Evolutionary conservation across 768 basidiomycete species (phyloP).

Genomic region (Bullera alba): DNA sequence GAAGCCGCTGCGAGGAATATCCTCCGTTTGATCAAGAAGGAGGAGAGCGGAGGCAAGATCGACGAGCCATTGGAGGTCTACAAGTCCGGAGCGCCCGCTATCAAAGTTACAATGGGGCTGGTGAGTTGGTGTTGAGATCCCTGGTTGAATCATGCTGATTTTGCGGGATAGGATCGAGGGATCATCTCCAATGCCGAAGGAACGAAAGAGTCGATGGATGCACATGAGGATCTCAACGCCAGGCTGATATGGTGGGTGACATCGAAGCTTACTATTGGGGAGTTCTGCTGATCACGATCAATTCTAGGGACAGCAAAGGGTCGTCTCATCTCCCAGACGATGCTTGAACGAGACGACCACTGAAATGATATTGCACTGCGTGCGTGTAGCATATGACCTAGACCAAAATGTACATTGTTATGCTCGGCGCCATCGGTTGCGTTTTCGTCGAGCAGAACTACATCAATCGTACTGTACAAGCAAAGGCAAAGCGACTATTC

Average conservation of each 20-base stretch:
- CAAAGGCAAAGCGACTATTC: no score
- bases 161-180: constrained; percentile 11
- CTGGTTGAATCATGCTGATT: not conserved
- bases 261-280: not conserved
- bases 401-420: no score
- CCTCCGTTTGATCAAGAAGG: constrained; percentile 17
- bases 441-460: no score
- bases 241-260: constrained; percentile 32
- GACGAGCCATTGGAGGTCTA: constrained; percentile 33
- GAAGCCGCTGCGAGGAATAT: constrained; percentile 45
- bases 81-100: constrained; percentile 31
- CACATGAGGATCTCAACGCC: constrained; percentile 35
- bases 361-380: no score
- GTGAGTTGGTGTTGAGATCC: constrained; percentile 21
- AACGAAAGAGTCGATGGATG: constrained; percentile 20
- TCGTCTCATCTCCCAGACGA: not conserved
- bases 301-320: not conserved
- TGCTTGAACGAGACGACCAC: no score
- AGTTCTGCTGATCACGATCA: no score
- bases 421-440: no score
- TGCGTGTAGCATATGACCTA: no score
- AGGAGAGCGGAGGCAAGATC: not conserved
- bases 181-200: constrained; percentile 26
- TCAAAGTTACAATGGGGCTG: constrained; percentile 41
- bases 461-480: no score